These are phyloP conservation scores for Xerocomellus dryophilus DNA, from an alignment of 768 basidiomycete species.

Conservation along the genomic window DNA sequence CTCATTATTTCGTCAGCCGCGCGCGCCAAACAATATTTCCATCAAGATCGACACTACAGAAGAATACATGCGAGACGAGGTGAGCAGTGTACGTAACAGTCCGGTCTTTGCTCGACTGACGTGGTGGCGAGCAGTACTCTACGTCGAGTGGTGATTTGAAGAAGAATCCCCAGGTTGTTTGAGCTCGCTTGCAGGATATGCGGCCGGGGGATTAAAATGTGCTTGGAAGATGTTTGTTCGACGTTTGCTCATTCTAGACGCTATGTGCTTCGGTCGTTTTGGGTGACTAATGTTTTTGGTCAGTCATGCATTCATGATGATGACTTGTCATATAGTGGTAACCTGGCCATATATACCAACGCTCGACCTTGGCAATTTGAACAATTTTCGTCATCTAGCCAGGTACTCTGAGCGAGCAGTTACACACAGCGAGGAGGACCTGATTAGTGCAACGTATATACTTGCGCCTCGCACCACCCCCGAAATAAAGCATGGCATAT, in stretches of 20 bases:
- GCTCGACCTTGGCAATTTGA: too few species aligned
- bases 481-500: too few species aligned
- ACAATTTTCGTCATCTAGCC: too few species aligned
- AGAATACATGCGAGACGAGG: constrained; percentile 45
- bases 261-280: too few species aligned
- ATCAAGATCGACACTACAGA: constrained; percentile 65
- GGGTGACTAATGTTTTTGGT: too few species aligned
- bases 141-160: constrained; percentile 8
- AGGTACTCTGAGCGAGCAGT: too few species aligned
- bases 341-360: too few species aligned
- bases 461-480: too few species aligned
- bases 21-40: constrained; percentile 48
- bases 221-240: not conserved
- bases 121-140: not conserved
- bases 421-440: too few species aligned
- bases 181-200: not conserved
- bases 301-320: too few species aligned
- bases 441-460: too few species aligned
- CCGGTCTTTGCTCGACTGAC: not conserved
- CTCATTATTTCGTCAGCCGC: constrained; percentile 7
- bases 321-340: too few species aligned
- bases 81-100: constrained; percentile 2
- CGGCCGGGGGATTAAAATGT: not conserved
- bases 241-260: not conserved
- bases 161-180: constrained; percentile 12